A percentile compares a stretch with the other conserved stretches of the same genome.
phyloP scores from a whole-genome alignment of 176 grass and related monocot genomes.

The Avena eriantha region DNA sequence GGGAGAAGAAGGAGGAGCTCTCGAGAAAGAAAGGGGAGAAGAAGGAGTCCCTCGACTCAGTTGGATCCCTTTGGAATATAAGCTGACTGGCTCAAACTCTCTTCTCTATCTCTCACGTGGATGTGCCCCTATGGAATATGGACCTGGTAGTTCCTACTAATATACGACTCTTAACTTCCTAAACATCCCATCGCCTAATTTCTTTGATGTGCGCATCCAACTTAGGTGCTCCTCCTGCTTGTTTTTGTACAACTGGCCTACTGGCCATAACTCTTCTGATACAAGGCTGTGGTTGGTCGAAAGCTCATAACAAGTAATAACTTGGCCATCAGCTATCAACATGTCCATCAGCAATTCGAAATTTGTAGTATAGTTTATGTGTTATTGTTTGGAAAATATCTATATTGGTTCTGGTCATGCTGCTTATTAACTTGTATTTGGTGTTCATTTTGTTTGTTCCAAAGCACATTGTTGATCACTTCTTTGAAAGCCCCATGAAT shows the following conservation, averaged over 20 bases:
- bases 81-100: neutral
- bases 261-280: neutral
- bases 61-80: neutral
- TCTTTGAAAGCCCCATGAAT: constrained; percentile 37
- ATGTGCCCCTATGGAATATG: neutral
- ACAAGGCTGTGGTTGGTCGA: neutral
- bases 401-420: neutral
- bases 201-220: neutral
- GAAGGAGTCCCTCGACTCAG: neutral
- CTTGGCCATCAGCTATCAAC: neutral
- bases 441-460: constrained; percentile 8
- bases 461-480: neutral
- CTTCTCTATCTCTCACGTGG: neutral
- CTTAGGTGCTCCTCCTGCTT: neutral
- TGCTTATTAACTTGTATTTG: neutral
- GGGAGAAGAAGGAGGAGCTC: no score
- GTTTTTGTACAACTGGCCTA: neutral
- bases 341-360: neutral
- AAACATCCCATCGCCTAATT: neutral
- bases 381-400: constrained; percentile 18
- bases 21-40: no score
- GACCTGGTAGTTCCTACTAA: neutral
- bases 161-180: neutral
- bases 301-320: neutral
- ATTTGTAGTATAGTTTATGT: neutral